Percentiles rank a stretch among this genome's conserved stretches.
Conservation (phyloP, 2,329 filamentous ascomycete species). For the Aspergillus sp. region DNA sequence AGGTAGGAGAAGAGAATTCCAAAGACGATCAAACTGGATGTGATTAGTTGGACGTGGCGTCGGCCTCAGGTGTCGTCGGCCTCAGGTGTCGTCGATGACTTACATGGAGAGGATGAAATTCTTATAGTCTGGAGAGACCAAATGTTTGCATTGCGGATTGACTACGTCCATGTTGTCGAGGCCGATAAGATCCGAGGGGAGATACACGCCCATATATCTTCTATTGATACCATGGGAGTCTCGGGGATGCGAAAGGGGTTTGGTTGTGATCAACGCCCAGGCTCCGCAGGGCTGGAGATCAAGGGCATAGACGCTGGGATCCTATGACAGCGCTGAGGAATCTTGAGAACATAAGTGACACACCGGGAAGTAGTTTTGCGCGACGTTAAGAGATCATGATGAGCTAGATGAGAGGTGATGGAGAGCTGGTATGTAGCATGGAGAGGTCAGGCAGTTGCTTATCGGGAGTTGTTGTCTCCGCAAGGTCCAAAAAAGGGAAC, state of each 20-base stretch:
- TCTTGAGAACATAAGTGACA: background rate
- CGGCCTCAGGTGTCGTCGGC: background rate
- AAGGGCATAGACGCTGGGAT: background rate
- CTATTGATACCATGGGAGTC: background rate
- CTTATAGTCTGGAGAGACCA: constrained; percentile 50
- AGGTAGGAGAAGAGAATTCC: constrained; percentile 92
- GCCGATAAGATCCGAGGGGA: background rate
- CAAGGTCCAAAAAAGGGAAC: constrained; percentile 9
- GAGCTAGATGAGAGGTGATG: background rate
- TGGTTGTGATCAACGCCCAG: background rate
- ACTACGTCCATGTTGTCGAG: constrained; percentile 20
- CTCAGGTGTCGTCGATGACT: constrained; percentile 16
- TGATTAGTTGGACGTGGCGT: constrained; percentile 14
- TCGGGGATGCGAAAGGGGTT: background rate
- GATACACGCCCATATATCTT: background rate
- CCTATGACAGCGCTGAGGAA: background rate
- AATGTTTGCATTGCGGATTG: constrained; percentile 47
- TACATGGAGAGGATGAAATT: constrained; percentile 57
- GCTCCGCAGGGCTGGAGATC: background rate
- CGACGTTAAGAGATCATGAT: background rate
- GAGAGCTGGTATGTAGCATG: background rate
- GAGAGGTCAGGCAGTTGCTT: background rate
- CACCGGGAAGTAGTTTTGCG: background rate
- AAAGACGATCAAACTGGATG: constrained; percentile 66
- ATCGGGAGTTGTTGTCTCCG: constrained; percentile 9